Evolutionary conservation across 1,284 basidiomycete genomes (phyloP), one percentile per base, ranked within the genome.

Genomic region (Peniophora sp.): DNA sequence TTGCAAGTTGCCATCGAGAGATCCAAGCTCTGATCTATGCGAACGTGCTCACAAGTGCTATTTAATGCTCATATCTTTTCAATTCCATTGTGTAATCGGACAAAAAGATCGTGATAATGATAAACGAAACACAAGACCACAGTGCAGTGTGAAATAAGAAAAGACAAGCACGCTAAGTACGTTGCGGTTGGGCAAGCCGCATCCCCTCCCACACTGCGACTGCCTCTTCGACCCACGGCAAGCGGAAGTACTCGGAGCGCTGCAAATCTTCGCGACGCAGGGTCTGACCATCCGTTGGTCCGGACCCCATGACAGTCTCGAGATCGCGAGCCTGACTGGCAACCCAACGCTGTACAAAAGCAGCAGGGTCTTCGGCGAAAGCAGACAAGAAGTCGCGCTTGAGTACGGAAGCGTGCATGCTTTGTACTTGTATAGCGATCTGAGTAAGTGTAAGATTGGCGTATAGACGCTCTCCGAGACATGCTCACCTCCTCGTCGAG

Each of bases 321-420:
- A 99, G 68, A 65, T 97, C 93, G 17, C 91, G 78, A 27, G 92
- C 88, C 65, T 98, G 96, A 2, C 88, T 92, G 51, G 88, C 87
- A 34, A 97, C 70, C 90, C 91, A 98, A 3, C 81, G 88, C 58
- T 92, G 83, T 51, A 97, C 86, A 63, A 97, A 97, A 32, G 74
- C 75, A 1, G 82, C 76, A 0, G 93, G 92, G 52, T 93, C 81
- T 1, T 79, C 71, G 17, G 92, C 83, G 62, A 97, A 98, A 0
- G 84, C 80, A 49, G 84, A 76, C 42, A 98, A 71, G 69, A 97
- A 97, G 20, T 91, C 87, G 14, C 85, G 78, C 64, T 96, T 96
- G 55, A 90, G 76, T 57, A 92, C 84, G 1, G 91, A 79, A 60
- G 92, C 93, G 55, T 91, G 85, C 43, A 94, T 74, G 24, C 88